Evolutionary conservation across 352 stramenopile genomes (phyloP), one percentile per base, ranked within the genome.

Genomic region (Phytophthora lateralis): DNA sequence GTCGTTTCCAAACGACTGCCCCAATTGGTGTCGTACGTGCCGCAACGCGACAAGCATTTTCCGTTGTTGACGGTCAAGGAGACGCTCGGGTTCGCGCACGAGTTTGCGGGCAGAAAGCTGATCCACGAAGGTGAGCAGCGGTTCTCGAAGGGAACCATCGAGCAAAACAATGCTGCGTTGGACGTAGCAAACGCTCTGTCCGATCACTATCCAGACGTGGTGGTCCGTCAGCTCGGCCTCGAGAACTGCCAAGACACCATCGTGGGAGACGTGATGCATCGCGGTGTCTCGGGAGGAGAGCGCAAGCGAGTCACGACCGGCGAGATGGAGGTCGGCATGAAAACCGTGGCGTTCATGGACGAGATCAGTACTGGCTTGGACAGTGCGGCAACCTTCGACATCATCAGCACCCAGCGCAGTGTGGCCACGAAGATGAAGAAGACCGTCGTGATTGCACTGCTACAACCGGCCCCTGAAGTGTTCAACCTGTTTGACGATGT

Each of bases 21-120:
- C 3, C 72, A 81, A 35, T 63, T 80, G 5, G 47, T 69, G 6
- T 60, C 68, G 0, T 82, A 85, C 41, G 73, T 80, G 8, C 59
- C 55, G 1, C 73, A 80, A 57, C 64, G 75, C n/a, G 92, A 98
- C 69, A 98, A 76, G 97, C 93, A 48, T 77, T 98, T 97, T 97
- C 52, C 60, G 0, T 21, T 57, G 14, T 39, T 73, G 8, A 69
- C 60, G 10, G 67, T 80, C 2, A 58, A 70, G 34, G 73, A 82
- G 37, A 80, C 73, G 11, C 57, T 82, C 10, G 53, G 60, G 30
- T 82, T 82, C 69, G 69, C 92, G 14, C 89, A 92, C 50, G 79
- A 93, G 32, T 96, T 85, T 43, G 78, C 78, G n/a, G 76, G 55
- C 18, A 27, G 53, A 4, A 51, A 61, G 41, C 29, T 78, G 12